A percentile compares a stretch with the other conserved stretches of the same genome.
These are phyloP conservation scores for Saccharum hybrid DNA, from an alignment of 202 grass and related monocot genomes.

Conservation along the genomic window DNA sequence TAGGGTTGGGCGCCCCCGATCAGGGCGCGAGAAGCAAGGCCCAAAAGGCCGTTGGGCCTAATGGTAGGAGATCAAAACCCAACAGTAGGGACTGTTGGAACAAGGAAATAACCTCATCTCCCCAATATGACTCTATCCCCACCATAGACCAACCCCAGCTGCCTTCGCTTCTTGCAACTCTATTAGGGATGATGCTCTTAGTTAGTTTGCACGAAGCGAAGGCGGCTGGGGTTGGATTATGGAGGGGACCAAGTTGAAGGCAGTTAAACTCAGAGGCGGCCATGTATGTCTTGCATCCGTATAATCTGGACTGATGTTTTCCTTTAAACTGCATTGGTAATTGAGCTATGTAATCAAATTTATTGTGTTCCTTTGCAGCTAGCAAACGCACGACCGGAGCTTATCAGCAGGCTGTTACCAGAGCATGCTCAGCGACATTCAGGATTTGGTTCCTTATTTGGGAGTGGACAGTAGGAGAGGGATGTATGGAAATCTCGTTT, in stretches of 20 bases:
- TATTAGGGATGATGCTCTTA: too few relatives aligned
- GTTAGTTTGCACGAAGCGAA: neutral
- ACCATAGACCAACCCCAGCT: too few relatives aligned
- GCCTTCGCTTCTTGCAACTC: too few relatives aligned
- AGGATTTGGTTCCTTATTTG: slow-evolving; percentile 56
- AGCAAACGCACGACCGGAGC: slow-evolving; percentile 21
- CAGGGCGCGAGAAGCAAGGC: too few relatives aligned
- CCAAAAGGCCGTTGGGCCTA: too few relatives aligned
- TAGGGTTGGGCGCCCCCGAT: too few relatives aligned
- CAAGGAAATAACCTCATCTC: too few relatives aligned
- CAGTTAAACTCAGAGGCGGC: neutral
- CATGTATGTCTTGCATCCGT: neutral
- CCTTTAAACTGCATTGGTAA: neutral
- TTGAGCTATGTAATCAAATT: neutral
- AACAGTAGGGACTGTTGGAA: too few relatives aligned
- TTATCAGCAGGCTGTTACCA: slow-evolving; percentile 42
- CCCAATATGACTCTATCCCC: neutral
- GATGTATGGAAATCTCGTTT: neutral
- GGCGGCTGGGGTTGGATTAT: neutral
- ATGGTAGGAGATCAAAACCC: too few relatives aligned
- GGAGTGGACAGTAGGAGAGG: slow-evolving; percentile 26
- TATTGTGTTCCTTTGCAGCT: slow-evolving; percentile 41
- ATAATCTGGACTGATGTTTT: neutral
- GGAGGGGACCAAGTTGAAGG: neutral
- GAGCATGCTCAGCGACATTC: slow-evolving; percentile 40